These are phyloP conservation scores for Pseudonitzschia multistriata DNA, from an alignment of 108 stramenopile species.

Conservation along the genomic window DNA sequence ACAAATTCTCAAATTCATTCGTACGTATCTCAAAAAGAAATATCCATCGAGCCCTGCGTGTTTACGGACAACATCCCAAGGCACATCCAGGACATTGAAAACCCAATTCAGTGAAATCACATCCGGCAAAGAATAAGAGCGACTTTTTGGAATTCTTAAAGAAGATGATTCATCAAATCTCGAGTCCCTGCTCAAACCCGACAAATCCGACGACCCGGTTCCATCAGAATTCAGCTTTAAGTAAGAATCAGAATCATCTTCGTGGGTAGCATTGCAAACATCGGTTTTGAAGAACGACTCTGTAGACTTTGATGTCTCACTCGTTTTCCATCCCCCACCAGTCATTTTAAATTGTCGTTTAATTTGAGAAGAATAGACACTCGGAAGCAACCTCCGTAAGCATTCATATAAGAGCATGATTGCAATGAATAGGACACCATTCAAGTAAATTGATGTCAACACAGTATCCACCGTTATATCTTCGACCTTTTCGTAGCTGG, in stretches of 20 bases:
- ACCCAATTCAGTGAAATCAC: conserved; percentile 73
- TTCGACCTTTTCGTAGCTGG: conserved; percentile 19
- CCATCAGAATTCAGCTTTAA: conserved; percentile 10
- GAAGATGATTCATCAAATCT: background rate
- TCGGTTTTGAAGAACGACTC: background rate
- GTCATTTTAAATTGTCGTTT: conserved; percentile 42
- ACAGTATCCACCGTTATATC: conserved; percentile 83
- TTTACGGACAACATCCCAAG: conserved; percentile 68
- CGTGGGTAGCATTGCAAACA: background rate
- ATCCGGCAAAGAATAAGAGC: conserved; percentile 31
- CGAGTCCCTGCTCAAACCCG: conserved; percentile 11
- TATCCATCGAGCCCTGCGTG: conserved; percentile 88
- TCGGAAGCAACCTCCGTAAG: conserved; percentile 62
- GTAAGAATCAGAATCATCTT: conserved; percentile 10
- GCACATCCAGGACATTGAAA: conserved; percentile 51
- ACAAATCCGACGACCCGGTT: background rate
- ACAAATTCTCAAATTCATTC: conserved; percentile 81
- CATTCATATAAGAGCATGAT: conserved; percentile 71
- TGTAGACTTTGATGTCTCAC: background rate
- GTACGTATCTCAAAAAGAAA: conserved; percentile 86
- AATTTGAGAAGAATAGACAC: conserved; percentile 61
- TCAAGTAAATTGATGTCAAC: conserved; percentile 61
- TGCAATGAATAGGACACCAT: conserved; percentile 61
- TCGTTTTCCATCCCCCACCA: conserved; percentile 9
- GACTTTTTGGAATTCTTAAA: conserved; percentile 1